Conservation (phyloP, 495 filamentous ascomycete genomes). For the Aspergillus sparsus region DNA sequence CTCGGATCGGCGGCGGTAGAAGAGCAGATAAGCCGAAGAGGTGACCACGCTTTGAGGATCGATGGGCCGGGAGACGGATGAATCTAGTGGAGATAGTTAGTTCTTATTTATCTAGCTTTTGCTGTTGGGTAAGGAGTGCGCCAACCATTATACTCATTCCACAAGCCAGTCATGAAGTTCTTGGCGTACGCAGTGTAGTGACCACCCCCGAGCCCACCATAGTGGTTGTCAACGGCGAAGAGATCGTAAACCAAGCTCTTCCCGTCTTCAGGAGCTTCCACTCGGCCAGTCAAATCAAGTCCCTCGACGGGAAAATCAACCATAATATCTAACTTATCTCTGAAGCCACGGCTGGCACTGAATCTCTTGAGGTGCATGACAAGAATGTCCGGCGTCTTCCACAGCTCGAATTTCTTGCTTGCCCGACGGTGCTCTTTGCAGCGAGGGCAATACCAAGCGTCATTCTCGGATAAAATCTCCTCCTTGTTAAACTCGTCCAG, state of each 20-base stretch:
- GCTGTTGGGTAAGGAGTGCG: conserved; percentile 7
- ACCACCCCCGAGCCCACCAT: conserved; percentile 85
- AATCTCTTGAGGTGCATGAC: conserved; percentile 96
- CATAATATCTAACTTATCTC: conserved; percentile 88
- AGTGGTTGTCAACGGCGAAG: conserved; percentile 93
- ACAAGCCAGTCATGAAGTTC: conserved; percentile 79
- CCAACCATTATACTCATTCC: conserved; percentile 95
- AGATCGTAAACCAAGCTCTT: conserved; percentile 87
- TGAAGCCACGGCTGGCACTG: conserved; percentile 67
- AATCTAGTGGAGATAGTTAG: conserved; percentile 56
- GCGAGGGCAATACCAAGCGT: conserved; percentile 94
- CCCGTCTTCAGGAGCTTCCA: conserved; percentile 74
- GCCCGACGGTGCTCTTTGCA: conserved; percentile 92
- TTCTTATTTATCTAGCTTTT: not conserved
- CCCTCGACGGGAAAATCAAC: conserved; percentile 91
- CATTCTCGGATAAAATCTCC: conserved; percentile 88
- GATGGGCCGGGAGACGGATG: conserved; percentile 56
- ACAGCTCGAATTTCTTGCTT: conserved; percentile 93
- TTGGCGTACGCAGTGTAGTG: conserved; percentile 94
- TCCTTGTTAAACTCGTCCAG: conserved; percentile 89
- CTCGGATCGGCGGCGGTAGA: conserved; percentile 85
- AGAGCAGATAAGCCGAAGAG: conserved; percentile 82
- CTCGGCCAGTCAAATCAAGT: conserved; percentile 74
- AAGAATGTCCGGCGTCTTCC: conserved; percentile 93
- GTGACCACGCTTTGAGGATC: conserved; percentile 61